Evolutionary conservation across 2,329 filamentous ascomycete genomes (phyloP), one percentile per base, ranked within the genome.

Genomic region (Aspergillus luchuensis): DNA sequence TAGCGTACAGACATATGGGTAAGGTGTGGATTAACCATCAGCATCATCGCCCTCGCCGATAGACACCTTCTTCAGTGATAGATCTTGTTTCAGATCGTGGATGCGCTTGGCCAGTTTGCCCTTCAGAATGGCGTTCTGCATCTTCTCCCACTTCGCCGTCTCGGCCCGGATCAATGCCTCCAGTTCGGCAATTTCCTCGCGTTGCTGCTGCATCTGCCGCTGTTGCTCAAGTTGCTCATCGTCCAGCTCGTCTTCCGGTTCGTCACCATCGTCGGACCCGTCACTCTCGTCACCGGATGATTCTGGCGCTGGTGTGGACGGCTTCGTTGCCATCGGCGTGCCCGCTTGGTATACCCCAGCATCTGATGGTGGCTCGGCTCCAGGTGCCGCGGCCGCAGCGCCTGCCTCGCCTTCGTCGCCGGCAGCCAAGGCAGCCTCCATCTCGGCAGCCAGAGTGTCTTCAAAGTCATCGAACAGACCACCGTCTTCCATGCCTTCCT

Each of bases 41-140:
- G 66, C 67, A 51, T 75, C 75, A 17, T 70, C 72, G 4, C 70
- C 70, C 57, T 78, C 72, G 30, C 77, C 77, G 57, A 78, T 70
- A 4, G 76, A 76, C 15, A 78, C 75, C 63, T 78, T 80, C 68
- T 80, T 81, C 54, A 79, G 65, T 23, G 75, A 73, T 49, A 81
- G 62, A 58, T 79, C 79, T 64, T 76, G 76, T 67, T 79, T 78
- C 30, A 81, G 65, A 54, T 76, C 70, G 43, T 80, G 77, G 39
- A 79, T 78, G 13, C 79, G 76, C 61, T 75, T 75, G 28, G 76
- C 75, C 64, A 81, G 74, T 68, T 81, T 81, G 56, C 69, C 69
- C 61, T 76, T 76, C 55, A 79, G 59, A 61, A 79, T 79, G 5
- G 69, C 66, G 53, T 80, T 80, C 55, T 69, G 66, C 61, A 77